A percentile compares a stretch with the other conserved stretches of the same genome.
Conservation (phyloP, 2,329 filamentous ascomycete species). For the Aspergillus amoenus region DNA sequence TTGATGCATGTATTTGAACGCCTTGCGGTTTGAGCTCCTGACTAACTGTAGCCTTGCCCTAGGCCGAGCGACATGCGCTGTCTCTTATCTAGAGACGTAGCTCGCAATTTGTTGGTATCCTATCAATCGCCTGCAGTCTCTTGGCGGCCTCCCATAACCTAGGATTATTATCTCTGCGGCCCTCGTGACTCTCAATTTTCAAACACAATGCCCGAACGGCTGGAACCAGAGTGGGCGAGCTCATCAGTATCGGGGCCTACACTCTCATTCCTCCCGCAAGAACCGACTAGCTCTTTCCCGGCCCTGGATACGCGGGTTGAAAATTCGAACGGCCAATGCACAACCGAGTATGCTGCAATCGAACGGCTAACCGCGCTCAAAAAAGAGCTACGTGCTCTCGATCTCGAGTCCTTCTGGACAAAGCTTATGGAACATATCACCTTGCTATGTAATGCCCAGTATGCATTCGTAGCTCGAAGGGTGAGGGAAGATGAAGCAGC, state of each 20-base stretch:
- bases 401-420: slow-evolving; percentile 63
- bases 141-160: slow-evolving; percentile 26
- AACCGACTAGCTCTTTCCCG: slow-evolving; percentile 24
- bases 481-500: slow-evolving; percentile 62
- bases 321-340: slow-evolving; percentile 30
- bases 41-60: not conserved
- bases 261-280: slow-evolving; percentile 32
- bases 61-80: slow-evolving; percentile 27
- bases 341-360: slow-evolving; percentile 59
- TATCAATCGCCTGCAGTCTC: slow-evolving; percentile 16
- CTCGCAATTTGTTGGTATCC: slow-evolving; percentile 21
- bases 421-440: slow-evolving; percentile 64
- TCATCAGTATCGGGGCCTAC: slow-evolving; percentile 24
- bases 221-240: slow-evolving; percentile 33
- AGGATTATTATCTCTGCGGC: slow-evolving; percentile 5
- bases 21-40: not conserved
- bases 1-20: slow-evolving; percentile 2
- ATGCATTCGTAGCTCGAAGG: slow-evolving; percentile 66
- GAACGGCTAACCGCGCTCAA: slow-evolving; percentile 63
- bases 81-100: slow-evolving; percentile 18
- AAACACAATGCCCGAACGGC: slow-evolving; percentile 31
- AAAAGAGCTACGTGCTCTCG: slow-evolving; percentile 50
- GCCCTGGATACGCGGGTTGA: slow-evolving; percentile 26
- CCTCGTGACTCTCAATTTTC: not conserved
- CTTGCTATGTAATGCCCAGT: slow-evolving; percentile 63